Base-by-base conservation (phyloP, 441 rosid genomes). In the Biscutella auriculata region DNA sequence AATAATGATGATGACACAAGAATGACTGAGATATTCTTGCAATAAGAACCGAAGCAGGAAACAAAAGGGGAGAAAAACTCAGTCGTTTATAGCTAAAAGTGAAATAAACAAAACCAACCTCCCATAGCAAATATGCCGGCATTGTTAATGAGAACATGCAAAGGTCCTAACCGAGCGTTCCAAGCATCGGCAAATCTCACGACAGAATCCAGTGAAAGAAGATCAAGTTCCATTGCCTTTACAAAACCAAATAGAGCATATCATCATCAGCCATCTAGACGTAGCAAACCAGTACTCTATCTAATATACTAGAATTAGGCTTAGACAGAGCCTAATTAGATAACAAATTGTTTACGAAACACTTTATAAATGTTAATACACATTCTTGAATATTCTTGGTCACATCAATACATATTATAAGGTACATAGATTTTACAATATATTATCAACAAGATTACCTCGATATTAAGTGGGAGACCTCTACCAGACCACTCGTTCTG, bases 61-160 rank as follows among this genome's bases (percentile, higher is more conserved):
- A 13, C 15, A 14, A 34, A 33, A 19, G 29, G n/a, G 34, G 25
- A 30, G 16, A 6, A 10, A 26, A 36, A 63, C 1, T 42, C 41
- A 29, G 53, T 1, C 52, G 6, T 33, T 25, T 9, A 53, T 2
- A 30, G 44, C 43, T 3, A 26, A 57, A 36, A 14, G 23, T 6
- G 26, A 0, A 57, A 60, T 42, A 57, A 64, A 30, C n/a, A n/a
- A n/a, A n/a, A 58, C 85, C 8, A 67, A 88, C 98, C 98, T 88
- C 98, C 95, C 50, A 93, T 86, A n/a, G 98, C 77, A 77, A 93
- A 93, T 56, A 93, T 82, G 52, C 95, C 98, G 4, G 98, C 98
- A 65, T 88, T 93, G 68, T 93, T 88, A 46, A 93, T 83, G 16
- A 93, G 97, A 76, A 80, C 95, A 56, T 93, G 90, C 74, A 93